Conservation (phyloP, 805 yeast species). For the Metschnikowia arizonensis region DNA sequence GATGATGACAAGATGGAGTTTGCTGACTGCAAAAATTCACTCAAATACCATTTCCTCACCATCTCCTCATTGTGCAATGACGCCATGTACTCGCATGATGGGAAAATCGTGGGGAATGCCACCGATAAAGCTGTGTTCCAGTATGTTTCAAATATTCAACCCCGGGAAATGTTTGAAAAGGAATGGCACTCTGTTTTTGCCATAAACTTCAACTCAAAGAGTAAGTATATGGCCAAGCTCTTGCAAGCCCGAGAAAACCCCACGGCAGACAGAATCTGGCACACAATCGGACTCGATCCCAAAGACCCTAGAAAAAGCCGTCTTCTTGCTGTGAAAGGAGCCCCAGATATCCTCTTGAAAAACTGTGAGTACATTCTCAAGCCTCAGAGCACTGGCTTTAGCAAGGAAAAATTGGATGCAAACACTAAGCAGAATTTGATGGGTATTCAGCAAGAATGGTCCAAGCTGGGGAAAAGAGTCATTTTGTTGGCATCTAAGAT, state of each 20-base stretch:
- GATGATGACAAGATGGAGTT: slow-evolving; percentile 13
- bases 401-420: slow-evolving; percentile 16
- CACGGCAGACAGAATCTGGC: slow-evolving; percentile 2
- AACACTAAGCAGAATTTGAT: slow-evolving; percentile 18
- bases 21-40: slow-evolving; percentile 9
- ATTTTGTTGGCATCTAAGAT: slow-evolving; percentile 26
- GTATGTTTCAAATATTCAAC: slow-evolving; percentile 27
- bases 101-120: slow-evolving; percentile 41
- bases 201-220: slow-evolving; percentile 44
- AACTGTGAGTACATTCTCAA: slow-evolving; percentile 23
- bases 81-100: slow-evolving; percentile 21
- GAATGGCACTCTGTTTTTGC: slow-evolving; percentile 26
- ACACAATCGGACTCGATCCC: slow-evolving; percentile 10
- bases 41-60: slow-evolving; percentile 14
- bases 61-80: slow-evolving; percentile 35
- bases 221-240: slow-evolving; percentile 41
- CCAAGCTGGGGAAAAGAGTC: slow-evolving; percentile 35
- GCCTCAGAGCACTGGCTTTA: neutral
- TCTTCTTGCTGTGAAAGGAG: slow-evolving; percentile 39
- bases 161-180: slow-evolving; percentile 8
- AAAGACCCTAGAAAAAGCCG: slow-evolving; percentile 12
- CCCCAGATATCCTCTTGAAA: slow-evolving; percentile 41
- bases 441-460: slow-evolving; percentile 32
- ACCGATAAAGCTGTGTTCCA: slow-evolving; percentile 44
- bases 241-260: slow-evolving; percentile 16